Evolutionary conservation across 2,329 filamentous ascomycete genomes (phyloP), one percentile per base, ranked within the genome.

Genomic region (Dactylonectria estremocensis): DNA sequence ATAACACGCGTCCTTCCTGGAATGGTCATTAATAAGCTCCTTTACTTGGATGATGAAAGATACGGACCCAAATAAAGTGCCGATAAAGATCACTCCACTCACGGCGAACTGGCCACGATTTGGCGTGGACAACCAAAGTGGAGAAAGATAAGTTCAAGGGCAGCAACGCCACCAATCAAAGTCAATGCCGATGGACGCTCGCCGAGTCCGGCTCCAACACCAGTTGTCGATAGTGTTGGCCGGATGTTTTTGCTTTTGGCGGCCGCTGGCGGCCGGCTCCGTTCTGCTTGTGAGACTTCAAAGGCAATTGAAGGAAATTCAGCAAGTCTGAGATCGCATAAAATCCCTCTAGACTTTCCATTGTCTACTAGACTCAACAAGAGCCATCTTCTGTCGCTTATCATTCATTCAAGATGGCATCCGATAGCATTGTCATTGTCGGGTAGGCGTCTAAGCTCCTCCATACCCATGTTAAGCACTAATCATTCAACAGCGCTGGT

Each of bases 401-500:
- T 18, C 16, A 16, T 49, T 49, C 20, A 16, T 49, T 49, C 20
- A 49, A 49, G 4, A 49, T 49, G 46, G 46, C 22, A 14, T 16
- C 22, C 13, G 53, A 57, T 18, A 57, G 53, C 33, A 63, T 63
- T 24, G 45, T 57, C 31, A 57, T 63, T 22, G 53, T 63, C 33
- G 61, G 61, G 61, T 63, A 48, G 37, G 59, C 18, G 7, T 2
- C 13, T 14, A 22, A 28, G 48, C 18, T 9, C 46, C 20, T 28
- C 2, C 10, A 24, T 37, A 6, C 3, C 14, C 3, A 28, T n/a
- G n/a, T 33, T 18, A 4, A 24, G 16, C 18, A 5, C 11, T 43
- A 52, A 55, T 33, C 13, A 11, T 55, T 14, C 48, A 7, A 35
- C 33, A 81, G 80, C 5, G 81, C 79, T 1, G 81, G 81, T 53